Percentiles rank a stretch among this genome's conserved stretches.
phyloP scores from a whole-genome alignment of 2,329 filamentous ascomycete species.

The Beauveria medogensis region DNA sequence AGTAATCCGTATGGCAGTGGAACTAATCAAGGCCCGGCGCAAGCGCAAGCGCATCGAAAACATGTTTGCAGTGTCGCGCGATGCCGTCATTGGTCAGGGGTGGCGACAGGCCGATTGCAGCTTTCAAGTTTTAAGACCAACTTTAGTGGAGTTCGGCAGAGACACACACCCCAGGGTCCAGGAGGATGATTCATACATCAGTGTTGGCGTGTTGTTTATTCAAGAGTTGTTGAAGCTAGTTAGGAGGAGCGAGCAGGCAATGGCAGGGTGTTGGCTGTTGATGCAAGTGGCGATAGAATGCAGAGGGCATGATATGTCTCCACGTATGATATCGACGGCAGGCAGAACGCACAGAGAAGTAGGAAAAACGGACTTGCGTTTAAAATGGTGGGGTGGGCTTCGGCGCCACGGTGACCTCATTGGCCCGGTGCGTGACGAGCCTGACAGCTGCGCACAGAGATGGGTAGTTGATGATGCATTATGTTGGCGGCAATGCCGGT shows the following conservation, averaged over 20 bases:
- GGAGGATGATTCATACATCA: no score
- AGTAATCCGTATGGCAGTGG: not conserved
- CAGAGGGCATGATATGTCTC: not conserved
- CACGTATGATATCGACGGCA: not conserved
- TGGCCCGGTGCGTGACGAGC: not conserved
- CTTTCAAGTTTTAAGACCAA: not conserved
- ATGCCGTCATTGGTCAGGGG: not conserved
- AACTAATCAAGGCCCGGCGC: not conserved
- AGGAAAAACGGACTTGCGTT: slow-evolving; percentile 2
- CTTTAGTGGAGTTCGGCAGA: not conserved
- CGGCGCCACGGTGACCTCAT: slow-evolving; percentile 1
- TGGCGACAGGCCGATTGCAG: not conserved
- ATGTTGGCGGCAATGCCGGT: not conserved
- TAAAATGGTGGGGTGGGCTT: slow-evolving; percentile 3
- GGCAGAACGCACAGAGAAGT: not conserved
- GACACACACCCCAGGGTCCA: not conserved
- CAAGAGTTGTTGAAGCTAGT: no score
- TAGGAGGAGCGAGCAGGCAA: not conserved
- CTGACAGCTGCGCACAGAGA: no score
- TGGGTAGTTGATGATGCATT: not conserved
- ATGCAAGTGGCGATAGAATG: slow-evolving; percentile 5
- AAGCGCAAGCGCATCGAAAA: not conserved
- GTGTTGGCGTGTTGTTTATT: not conserved
- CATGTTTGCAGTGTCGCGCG: not conserved
- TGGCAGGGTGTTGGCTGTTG: slow-evolving; percentile 1